These are phyloP conservation scores for Salvia sclarea DNA, from an alignment of 305 asterid species.

Conservation along the genomic window DNA sequence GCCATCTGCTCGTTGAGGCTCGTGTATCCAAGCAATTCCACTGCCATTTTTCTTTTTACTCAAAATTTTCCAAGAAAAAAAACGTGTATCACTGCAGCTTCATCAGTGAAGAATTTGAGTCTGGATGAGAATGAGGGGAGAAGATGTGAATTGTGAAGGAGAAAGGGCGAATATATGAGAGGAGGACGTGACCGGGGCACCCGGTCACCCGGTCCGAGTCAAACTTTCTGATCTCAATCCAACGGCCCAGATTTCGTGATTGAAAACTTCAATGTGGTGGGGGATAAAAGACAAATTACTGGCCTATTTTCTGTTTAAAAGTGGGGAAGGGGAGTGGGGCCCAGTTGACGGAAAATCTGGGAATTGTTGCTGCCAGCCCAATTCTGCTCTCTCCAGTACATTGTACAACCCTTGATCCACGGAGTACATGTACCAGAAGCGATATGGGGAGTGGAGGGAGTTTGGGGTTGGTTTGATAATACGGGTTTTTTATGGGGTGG, in stretches of 20 bases:
- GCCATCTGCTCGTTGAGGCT: slow-evolving; percentile 49
- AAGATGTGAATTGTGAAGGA: slow-evolving; percentile 28
- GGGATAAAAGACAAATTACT: slow-evolving; percentile 36
- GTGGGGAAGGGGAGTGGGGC: slow-evolving; percentile 39
- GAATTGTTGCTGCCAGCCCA: slow-evolving; percentile 32
- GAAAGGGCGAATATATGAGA: slow-evolving; percentile 31
- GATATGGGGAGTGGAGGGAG: neutral
- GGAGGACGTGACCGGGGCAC: slow-evolving; percentile 41
- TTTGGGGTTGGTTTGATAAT: neutral
- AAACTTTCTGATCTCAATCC: slow-evolving; percentile 35
- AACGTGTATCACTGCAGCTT: slow-evolving; percentile 22
- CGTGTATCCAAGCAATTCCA: slow-evolving; percentile 39
- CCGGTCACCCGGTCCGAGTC: slow-evolving; percentile 39
- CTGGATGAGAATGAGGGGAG: slow-evolving; percentile 12
- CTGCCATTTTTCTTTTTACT: slow-evolving; percentile 35
- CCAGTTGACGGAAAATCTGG: slow-evolving; percentile 30
- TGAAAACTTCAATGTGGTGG: slow-evolving; percentile 47
- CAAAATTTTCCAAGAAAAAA: neutral
- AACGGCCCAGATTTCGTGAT: slow-evolving; percentile 46
- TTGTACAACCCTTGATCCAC: slow-evolving; percentile 1
- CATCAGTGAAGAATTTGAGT: slow-evolving; percentile 16
- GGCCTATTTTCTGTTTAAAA: slow-evolving; percentile 46
- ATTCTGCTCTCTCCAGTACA: slow-evolving; percentile 8
- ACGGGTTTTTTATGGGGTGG: slow-evolving; percentile 5
- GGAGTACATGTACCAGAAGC: slow-evolving; percentile 4